Conservation (phyloP, 257 asterid species). For the Fraxinus americana region DNA sequence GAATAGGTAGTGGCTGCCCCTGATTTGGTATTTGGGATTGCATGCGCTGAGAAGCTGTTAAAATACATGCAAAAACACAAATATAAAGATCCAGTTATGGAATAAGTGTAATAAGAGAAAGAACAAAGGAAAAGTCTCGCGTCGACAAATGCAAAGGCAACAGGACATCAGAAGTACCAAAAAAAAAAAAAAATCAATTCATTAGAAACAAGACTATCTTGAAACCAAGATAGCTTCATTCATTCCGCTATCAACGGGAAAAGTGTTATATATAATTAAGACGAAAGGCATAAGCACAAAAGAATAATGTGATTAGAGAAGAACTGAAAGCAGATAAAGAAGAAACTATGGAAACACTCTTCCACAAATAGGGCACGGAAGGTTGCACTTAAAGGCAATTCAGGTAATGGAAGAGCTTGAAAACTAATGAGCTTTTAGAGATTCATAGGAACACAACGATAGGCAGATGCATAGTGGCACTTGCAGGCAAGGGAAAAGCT, state of each 20-base stretch:
- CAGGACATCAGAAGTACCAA: not conserved
- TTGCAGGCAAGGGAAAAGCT: slow-evolving; percentile 17
- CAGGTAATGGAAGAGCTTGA: slow-evolving; percentile 21
- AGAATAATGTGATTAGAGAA: slow-evolving; percentile 3
- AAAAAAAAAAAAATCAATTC: not conserved
- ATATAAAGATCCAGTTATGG: slow-evolving; percentile 26
- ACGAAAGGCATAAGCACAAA: not conserved
- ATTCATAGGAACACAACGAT: not conserved
- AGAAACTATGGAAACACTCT: not conserved
- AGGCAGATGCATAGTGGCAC: slow-evolving; percentile 5
- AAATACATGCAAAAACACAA: slow-evolving; percentile 15
- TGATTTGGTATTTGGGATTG: slow-evolving; percentile 84
- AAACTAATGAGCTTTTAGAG: not conserved
- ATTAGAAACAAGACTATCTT: not conserved
- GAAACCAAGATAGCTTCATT: not conserved
- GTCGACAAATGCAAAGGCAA: slow-evolving; percentile 20
- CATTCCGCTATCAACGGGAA: slow-evolving; percentile 12
- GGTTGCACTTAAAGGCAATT: not conserved
- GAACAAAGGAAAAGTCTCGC: slow-evolving; percentile 14
- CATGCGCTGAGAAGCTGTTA: slow-evolving; percentile 66
- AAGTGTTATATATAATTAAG: slow-evolving; percentile 7
- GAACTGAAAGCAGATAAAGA: slow-evolving; percentile 4
- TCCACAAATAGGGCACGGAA: not conserved
- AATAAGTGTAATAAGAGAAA: not conserved
- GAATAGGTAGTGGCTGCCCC: slow-evolving; percentile 61